Base-by-base conservation (phyloP, 495 filamentous ascomycete genomes). In the Chaetomium cochliodes region DNA sequence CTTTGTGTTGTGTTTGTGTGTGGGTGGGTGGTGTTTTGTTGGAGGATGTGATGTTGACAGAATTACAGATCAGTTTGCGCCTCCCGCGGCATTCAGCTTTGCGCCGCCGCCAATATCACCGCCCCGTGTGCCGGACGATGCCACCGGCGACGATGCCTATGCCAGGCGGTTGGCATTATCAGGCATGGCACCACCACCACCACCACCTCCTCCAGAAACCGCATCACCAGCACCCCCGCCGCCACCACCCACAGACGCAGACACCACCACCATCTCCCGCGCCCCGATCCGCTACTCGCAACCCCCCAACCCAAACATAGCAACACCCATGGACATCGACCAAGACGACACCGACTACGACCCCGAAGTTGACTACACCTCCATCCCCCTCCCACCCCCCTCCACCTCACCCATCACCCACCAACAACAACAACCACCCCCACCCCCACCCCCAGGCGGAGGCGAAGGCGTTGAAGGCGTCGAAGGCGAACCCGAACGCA, bases 251-350 rank as follows among this genome's bases (percentile, higher is more conserved):
- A 72, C 81, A 26, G 66, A 70, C 57, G 12, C 66, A 37, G 65
- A 73, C 68, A 46, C 0, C 13, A 28, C 55, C 23, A 88, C 84
- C 16, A 96, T 97, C 69, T 93, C 92, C 54, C 88, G 91, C 42
- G 91, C 90, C 5, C 92, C 93, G 2, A 89, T 98, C 56, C 90
- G 90, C 59, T 97, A 97, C 75, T 82, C 88, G 18, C 86, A 88
- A 9, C 76, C 87, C 9, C 76, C 86, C 18, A 74, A 80, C 41
- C 82, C 87, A 51, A 83, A 37, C 6, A 37, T 8, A 37, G 28
- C 3, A 5, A 37, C 33, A 37, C 79, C 80, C 30, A 77, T 84
- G 71, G 85, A 87, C 62, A 67, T 83, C 22, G 78, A 82, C 13
- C 3, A 33, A 7, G 78, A 83, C 28, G 74, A 77, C 7, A 72